These are phyloP conservation scores for Dimargaris xerosporica DNA, from an alignment of 192 early-diverging fungal genomes.

Conservation along the genomic window DNA sequence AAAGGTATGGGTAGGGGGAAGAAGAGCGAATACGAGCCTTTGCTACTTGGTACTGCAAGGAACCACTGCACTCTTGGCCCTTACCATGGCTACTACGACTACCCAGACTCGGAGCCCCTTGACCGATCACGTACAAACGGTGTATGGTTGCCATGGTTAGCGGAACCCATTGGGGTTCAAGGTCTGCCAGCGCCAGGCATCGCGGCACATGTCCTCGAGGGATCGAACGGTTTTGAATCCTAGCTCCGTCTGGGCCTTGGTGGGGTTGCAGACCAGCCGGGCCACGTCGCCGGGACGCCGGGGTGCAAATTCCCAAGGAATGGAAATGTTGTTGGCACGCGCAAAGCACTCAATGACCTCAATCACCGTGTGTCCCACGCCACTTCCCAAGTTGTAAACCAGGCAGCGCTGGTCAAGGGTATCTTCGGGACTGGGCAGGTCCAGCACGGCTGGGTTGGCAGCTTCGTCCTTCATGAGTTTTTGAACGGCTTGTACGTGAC, in stretches of 20 bases:
- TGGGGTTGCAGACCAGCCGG: conserved; percentile 64
- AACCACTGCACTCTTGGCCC: background rate
- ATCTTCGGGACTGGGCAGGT: background rate
- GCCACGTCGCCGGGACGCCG: conserved; percentile 77
- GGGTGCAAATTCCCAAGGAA: conserved; percentile 48
- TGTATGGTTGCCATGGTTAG: conserved; percentile 9
- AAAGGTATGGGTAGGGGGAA: background rate
- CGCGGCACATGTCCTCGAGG: conserved; percentile 47
- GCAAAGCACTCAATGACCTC: conserved; percentile 79
- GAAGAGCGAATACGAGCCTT: background rate
- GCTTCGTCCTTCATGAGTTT: conserved; percentile 37
- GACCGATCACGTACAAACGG: background rate
- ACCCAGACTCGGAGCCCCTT: too few species aligned
- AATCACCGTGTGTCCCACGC: conserved; percentile 82
- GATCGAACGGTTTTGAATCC: conserved; percentile 40
- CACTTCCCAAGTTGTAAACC: conserved; percentile 84
- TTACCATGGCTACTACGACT: too few species aligned
- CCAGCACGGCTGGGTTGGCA: background rate
- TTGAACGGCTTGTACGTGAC: conserved; percentile 70
- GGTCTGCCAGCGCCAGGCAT: conserved; percentile 58
- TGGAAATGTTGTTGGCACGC: conserved; percentile 59
- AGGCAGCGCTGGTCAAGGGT: conserved; percentile 34
- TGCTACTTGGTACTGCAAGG: background rate
- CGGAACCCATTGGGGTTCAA: conserved; percentile 47
- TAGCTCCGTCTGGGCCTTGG: conserved; percentile 40